Percentiles rank a stretch among this genome's conserved stretches.
Conservation (phyloP, 2,329 filamentous ascomycete species). For the Sodiomyces alkalinus region DNA sequence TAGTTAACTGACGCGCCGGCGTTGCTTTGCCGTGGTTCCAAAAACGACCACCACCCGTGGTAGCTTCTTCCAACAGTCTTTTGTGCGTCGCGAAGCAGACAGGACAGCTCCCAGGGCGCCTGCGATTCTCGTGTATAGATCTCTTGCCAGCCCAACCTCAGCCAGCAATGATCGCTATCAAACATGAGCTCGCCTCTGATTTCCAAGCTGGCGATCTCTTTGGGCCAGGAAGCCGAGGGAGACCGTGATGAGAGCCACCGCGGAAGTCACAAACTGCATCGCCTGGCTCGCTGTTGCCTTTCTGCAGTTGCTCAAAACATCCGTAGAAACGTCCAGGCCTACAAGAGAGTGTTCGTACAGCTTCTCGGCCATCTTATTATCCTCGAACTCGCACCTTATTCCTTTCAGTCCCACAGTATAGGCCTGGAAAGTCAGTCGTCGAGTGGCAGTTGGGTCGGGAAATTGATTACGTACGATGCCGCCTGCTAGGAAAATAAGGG, state of each 20-base stretch:
- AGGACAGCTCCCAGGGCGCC: too few relatives aligned
- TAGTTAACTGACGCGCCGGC: too few relatives aligned
- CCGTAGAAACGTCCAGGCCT: not conserved
- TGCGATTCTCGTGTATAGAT: too few relatives aligned
- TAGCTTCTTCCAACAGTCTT: too few relatives aligned
- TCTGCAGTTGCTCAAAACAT: constrained; percentile 2
- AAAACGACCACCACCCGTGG: too few relatives aligned
- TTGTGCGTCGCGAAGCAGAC: too few relatives aligned
- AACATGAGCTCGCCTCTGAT: too few relatives aligned
- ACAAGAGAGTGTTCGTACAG: not conserved
- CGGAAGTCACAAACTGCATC: constrained; percentile 5
- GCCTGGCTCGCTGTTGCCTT: constrained; percentile 5
- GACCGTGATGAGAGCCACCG: constrained; percentile 3
- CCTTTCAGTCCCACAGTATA: constrained; percentile 4
- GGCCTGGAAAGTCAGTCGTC: constrained; percentile 3
- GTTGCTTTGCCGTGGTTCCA: too few relatives aligned
- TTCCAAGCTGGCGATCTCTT: not conserved
- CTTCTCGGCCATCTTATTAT: accelerated
- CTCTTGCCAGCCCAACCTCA: too few relatives aligned
- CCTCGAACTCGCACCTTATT: constrained; percentile 1
- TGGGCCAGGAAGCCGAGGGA: constrained; percentile 2
- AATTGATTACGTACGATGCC: constrained; percentile 4
- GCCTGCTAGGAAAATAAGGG: constrained; percentile 4
- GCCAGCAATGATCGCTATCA: not conserved
- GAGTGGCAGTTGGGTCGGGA: too few relatives aligned